Conservation (phyloP, 169 alveolate genomes). For the Cryptosporidium parvum region DNA sequence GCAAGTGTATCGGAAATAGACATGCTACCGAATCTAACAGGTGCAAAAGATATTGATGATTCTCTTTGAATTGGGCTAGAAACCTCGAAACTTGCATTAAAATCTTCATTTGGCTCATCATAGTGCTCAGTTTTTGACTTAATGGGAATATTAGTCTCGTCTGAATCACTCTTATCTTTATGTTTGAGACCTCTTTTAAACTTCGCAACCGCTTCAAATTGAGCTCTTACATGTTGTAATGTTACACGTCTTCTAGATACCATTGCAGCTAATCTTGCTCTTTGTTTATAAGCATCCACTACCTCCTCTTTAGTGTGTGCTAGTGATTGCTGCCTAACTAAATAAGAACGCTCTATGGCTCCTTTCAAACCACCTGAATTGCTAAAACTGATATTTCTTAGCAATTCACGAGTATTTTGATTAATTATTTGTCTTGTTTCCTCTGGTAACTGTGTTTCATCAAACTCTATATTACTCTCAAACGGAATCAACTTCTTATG, state of each 20-base stretch:
- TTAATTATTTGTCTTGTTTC: slow-evolving; percentile 51
- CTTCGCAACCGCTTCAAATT: slow-evolving; percentile 34
- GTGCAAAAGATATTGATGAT: slow-evolving; percentile 28
- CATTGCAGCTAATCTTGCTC: slow-evolving; percentile 74
- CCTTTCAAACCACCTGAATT: slow-evolving; percentile 69
- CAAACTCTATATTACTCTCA: slow-evolving; percentile 36
- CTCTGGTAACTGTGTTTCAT: slow-evolving; percentile 56
- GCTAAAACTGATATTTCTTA: slow-evolving; percentile 33
- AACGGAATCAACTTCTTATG: slow-evolving; percentile 6
- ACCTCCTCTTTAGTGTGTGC: slow-evolving; percentile 54
- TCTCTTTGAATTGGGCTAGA: slow-evolving; percentile 32
- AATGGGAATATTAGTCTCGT: not conserved
- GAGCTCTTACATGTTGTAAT: slow-evolving; percentile 60
- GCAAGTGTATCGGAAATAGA: slow-evolving; percentile 65
- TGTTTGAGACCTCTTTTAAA: slow-evolving; percentile 23
- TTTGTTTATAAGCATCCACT: slow-evolving; percentile 69
- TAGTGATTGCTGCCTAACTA: slow-evolving; percentile 52
- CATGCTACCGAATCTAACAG: slow-evolving; percentile 67
- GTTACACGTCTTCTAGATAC: slow-evolving; percentile 70
- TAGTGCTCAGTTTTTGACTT: slow-evolving; percentile 35
- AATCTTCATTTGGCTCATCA: slow-evolving; percentile 17
- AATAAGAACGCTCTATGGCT: slow-evolving; percentile 63
- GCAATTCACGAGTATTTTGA: slow-evolving; percentile 32
- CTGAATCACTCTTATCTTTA: slow-evolving; percentile 1
- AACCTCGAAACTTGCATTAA: slow-evolving; percentile 27